Base-by-base conservation (phyloP, 75 land plant genomes). In the Cupressus sempervirens region DNA sequence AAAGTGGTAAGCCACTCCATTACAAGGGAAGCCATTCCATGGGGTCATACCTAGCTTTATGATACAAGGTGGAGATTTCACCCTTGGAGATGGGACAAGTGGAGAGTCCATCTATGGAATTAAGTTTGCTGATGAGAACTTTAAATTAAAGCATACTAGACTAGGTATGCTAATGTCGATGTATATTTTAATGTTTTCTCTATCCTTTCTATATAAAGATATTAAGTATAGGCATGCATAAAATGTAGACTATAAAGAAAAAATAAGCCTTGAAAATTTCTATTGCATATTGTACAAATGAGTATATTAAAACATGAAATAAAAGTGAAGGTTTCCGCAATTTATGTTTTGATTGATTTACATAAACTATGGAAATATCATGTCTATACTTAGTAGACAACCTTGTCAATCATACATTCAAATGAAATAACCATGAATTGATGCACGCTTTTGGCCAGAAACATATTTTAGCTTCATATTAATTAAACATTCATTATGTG, bases 61-160 rank as follows among this genome's bases (percentile, higher is more conserved):
- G 99, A 84, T 95, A 83, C 99, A 97, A 87, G 99, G 99, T 30
- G 99, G 99, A 83, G 99, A 97, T 54, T 93, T 94, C 53, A 97
- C 99, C 23, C 92, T 84, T 75, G 99, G 99, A 40, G 91, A 96
- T 90, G 99, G 98, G 38, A 92, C 89, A 84, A 98, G 99, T 43
- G 99, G 99, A 52, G 99, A 97, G 83, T 96, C 98, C 29, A 97
- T 97, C n/a, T 97, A 97, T 82, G 99, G 99, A 6, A 88, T 85
- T 46, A 94, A 92, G 84, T 97, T 97, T 86, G 92, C 92, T 35
- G 98, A 97, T 87, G 99, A 97, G 86, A 95, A 93, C 82, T 97
- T 97, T 89, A 94, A 94, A 85, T 83, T 97, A 38, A 97, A 96
- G 90, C 98, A 96, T 83, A 94, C 96, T 9, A 98, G 98, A 50